Evolutionary conservation across 2,329 filamentous ascomycete genomes (phyloP).

Genomic region (Nigrograna mackinnonii): DNA sequence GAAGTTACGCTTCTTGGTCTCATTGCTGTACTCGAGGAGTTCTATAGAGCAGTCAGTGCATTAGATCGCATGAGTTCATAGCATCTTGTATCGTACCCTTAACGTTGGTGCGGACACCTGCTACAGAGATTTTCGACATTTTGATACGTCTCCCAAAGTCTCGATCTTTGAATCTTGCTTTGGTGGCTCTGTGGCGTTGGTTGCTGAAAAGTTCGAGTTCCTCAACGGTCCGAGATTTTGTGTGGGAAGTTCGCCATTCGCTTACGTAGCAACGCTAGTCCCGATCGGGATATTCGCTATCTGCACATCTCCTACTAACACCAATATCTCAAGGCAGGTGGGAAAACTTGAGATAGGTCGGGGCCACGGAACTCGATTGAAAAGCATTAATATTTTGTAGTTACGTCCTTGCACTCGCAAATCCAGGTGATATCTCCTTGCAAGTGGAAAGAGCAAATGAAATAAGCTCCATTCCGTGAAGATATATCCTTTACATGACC

Average conservation of each 20-base stretch:
- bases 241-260: slow-evolving; percentile 7
- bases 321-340: no score
- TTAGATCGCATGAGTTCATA: neutral
- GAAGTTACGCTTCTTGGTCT: slow-evolving; percentile 99
- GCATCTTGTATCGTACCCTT: slow-evolving; percentile 41
- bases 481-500: no score
- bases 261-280: slow-evolving; percentile 18
- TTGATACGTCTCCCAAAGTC: slow-evolving; percentile 56
- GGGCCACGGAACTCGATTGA: no score
- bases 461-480: no score
- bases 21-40: slow-evolving; percentile 91
- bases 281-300: neutral
- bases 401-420: no score
- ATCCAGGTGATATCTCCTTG: no score
- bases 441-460: no score
- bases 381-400: no score
- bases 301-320: no score
- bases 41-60: slow-evolving; percentile 43
- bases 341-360: no score
- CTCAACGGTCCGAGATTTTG: slow-evolving; percentile 16
- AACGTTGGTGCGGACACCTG: slow-evolving; percentile 96
- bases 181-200: slow-evolving; percentile 41
- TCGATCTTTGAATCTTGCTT: slow-evolving; percentile 37
- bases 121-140: slow-evolving; percentile 87
- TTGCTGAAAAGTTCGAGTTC: slow-evolving; percentile 14